Evolutionary conservation across 495 filamentous ascomycete genomes (phyloP), one percentile per base, ranked within the genome.

Genomic region (Penicillium turbatum): DNA sequence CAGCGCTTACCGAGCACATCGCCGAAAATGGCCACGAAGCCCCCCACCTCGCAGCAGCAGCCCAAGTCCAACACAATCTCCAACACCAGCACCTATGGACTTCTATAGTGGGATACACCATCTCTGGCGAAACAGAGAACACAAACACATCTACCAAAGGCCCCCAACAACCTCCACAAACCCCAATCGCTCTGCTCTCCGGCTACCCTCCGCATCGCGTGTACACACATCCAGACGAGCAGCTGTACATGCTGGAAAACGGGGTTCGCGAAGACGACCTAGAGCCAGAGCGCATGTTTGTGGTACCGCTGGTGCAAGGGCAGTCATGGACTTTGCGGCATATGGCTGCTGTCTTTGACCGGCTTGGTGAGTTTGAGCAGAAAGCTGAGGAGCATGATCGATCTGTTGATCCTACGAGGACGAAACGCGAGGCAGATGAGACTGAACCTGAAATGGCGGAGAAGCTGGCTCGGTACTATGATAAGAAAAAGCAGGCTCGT

Each of bases 191-290:
- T 6, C 67, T 98, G 55, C 77, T 98, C 43, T 89, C 89, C 5
- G 93, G 93, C 5, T 76, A 96, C n/a, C 92, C 93, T 7, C 90
- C 93, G 6, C 81, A 86, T 44, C 82, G 84, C 6, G 79, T 95
- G 19, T 97, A 98, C 72, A 80, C 88, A 48, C 92, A 98, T 68
- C 93, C 93, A 6, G 93, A 97, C 68, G 89, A 95, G 70, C 90
- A 95, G 70, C 80, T 91, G 37, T 86, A 83, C 56, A 80, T 89
- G 66, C 71, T 95, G 49, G 84, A 88, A 67, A 66, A 57, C 12
- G 74, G 73, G 19, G 62, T 76, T 11, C 66, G 66, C 43, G 76
- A 78, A 16, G 67, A 75, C 48, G 74, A 80, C 42, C 65, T 79
- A 19, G 70, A 74, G 2, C 73, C 84, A 0, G 82, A 88, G 60